These are phyloP conservation scores for Colletotrichum nymphaeae DNA, from an alignment of 2,329 filamentous ascomycete species.

Conservation along the genomic window DNA sequence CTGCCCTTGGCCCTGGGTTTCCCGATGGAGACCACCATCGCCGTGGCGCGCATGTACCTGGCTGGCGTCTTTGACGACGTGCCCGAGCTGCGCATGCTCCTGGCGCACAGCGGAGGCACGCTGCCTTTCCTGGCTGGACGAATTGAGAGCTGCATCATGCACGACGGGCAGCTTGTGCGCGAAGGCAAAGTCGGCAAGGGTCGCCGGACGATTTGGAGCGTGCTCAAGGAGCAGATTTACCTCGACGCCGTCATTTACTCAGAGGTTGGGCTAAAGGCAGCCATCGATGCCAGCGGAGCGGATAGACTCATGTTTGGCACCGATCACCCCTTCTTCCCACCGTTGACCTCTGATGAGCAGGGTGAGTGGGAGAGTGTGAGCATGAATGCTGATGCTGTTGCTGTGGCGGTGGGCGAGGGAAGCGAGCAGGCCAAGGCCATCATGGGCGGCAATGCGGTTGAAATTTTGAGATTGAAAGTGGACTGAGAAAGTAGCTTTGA, in stretches of 20 bases:
- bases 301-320: slow-evolving; percentile 85
- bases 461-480: slow-evolving; percentile 52
- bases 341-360: slow-evolving; percentile 70
- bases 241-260: slow-evolving; percentile 90
- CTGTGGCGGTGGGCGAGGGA: slow-evolving; percentile 59
- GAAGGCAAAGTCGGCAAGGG: slow-evolving; percentile 65
- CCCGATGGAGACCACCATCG: slow-evolving; percentile 92
- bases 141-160: slow-evolving; percentile 87
- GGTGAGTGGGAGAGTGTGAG: slow-evolving; percentile 78
- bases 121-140: slow-evolving; percentile 89
- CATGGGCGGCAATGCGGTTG: slow-evolving; percentile 69
- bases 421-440: slow-evolving; percentile 61
- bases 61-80: slow-evolving; percentile 86
- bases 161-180: slow-evolving; percentile 80
- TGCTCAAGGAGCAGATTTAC: slow-evolving; percentile 79
- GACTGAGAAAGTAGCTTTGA: not conserved
- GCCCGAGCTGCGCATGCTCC: slow-evolving; percentile 74
- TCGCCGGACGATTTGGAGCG: slow-evolving; percentile 66
- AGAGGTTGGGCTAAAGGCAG: slow-evolving; percentile 77
- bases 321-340: slow-evolving; percentile 89
- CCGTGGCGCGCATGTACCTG: slow-evolving; percentile 88
- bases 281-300: slow-evolving; percentile 71
- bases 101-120: slow-evolving; percentile 91
- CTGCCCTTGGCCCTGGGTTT: slow-evolving; percentile 88
- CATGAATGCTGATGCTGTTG: slow-evolving; percentile 63